phyloP scores from a whole-genome alignment of 2,329 filamentous ascomycete genomes.

The Colletotrichum graminicola region DNA sequence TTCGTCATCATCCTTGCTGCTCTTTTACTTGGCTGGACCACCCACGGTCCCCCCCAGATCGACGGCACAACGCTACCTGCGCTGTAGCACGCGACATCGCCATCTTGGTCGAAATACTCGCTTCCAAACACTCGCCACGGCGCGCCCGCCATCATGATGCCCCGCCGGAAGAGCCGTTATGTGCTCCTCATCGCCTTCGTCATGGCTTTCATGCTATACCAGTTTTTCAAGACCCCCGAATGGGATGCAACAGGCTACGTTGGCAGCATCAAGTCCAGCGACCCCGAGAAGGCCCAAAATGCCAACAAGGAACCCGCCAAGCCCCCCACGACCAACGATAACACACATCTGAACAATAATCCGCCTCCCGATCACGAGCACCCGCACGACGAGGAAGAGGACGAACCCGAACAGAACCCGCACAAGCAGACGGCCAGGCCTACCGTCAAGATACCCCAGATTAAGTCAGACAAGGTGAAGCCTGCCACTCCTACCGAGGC shows the following conservation, averaged over 20 bases:
- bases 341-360: slow-evolving; percentile 36
- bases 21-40: slow-evolving; percentile 21
- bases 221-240: slow-evolving; percentile 57
- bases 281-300: slow-evolving; percentile 29
- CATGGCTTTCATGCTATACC: slow-evolving; percentile 67
- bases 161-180: slow-evolving; percentile 72
- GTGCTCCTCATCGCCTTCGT: slow-evolving; percentile 68
- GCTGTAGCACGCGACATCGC: slow-evolving; percentile 30
- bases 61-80: slow-evolving; percentile 25
- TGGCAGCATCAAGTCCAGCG: slow-evolving; percentile 33
- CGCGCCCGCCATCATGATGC: slow-evolving; percentile 56
- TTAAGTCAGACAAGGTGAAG: slow-evolving; percentile 34
- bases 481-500: slow-evolving; percentile 27
- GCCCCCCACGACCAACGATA: slow-evolving; percentile 31
- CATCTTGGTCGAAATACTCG: not conserved
- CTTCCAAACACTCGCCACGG: slow-evolving; percentile 26
- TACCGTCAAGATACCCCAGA: slow-evolving; percentile 40
- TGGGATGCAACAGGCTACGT: slow-evolving; percentile 47
- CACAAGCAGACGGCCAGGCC: slow-evolving; percentile 37
- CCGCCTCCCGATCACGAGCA: slow-evolving; percentile 39
- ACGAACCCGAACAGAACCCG: slow-evolving; percentile 38
- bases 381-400: slow-evolving; percentile 37
- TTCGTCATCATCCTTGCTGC: slow-evolving; percentile 15
- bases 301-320: slow-evolving; percentile 22
- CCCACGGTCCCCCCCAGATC: slow-evolving; percentile 19